Conservation (phyloP, 768 basidiomycete genomes). For the Suillus hirtellus region DNA sequence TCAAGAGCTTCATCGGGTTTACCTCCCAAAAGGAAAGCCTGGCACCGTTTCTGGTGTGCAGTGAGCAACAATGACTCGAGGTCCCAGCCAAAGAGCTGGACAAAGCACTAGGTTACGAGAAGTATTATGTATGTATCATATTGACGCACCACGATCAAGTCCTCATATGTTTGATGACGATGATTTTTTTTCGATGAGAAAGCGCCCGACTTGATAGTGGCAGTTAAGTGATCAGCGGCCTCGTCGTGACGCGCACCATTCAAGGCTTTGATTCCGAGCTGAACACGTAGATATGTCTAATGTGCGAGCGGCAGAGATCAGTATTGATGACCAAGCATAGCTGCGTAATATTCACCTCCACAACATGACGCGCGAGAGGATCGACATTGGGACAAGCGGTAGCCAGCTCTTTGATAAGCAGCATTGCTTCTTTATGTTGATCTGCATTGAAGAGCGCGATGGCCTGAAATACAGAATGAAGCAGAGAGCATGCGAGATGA, state of each 20-base stretch:
- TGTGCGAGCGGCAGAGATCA: no score
- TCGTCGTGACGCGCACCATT: no score
- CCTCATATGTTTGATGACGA: not conserved
- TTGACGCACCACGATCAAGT: not conserved
- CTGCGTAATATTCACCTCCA: not conserved
- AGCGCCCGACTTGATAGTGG: not conserved
- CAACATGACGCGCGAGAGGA: not conserved
- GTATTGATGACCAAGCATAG: no score
- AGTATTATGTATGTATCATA: not conserved
- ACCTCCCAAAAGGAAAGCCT: not conserved
- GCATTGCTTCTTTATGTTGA: not conserved
- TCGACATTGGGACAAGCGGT: not conserved
- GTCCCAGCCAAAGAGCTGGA: conserved; percentile 1
- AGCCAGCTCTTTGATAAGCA: not conserved
- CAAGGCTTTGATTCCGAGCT: no score
- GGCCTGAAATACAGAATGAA: not conserved
- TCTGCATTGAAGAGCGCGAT: not conserved
- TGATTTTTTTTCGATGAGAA: not conserved
- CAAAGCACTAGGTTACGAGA: not conserved
- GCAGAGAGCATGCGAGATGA: not conserved
- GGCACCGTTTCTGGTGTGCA: not conserved
- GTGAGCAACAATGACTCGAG: not conserved
- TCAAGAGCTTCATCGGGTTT: not conserved
- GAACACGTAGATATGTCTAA: not conserved
- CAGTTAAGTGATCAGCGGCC: no score